Evolutionary conservation across 139 green algal species (phyloP).

Genomic region (Chlorella ohadii): DNA sequence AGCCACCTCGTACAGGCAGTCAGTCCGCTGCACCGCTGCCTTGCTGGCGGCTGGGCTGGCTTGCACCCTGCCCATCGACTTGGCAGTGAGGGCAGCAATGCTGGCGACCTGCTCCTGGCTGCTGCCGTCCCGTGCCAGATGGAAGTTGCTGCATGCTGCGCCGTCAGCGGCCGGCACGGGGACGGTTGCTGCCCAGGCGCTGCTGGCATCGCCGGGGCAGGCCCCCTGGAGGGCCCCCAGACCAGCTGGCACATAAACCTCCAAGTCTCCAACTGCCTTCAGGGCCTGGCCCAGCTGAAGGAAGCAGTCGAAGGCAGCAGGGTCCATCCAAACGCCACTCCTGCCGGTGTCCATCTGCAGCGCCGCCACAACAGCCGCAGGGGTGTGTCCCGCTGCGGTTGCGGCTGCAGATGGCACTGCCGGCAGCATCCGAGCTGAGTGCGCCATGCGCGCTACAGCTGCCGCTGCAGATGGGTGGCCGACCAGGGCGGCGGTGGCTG

Average conservation of each 20-base stretch:
- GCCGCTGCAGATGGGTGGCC: background rate
- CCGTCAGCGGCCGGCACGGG: background rate
- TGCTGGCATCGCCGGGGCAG: background rate
- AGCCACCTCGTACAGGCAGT: slow-evolving; percentile 35
- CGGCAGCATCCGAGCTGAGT: background rate
- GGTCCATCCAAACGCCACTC: slow-evolving; percentile 50
- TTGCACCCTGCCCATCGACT: slow-evolving; percentile 44
- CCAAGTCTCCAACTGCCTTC: slow-evolving; percentile 1
- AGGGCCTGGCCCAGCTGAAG: slow-evolving; percentile 61
- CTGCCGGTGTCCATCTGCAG: slow-evolving; percentile 26
- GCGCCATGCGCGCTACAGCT: background rate
- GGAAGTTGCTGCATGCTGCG: slow-evolving; percentile 59
- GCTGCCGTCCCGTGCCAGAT: slow-evolving; percentile 7
- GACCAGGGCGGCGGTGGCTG: slow-evolving; percentile 20
- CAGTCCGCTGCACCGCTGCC: background rate
- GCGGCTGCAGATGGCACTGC: background rate
- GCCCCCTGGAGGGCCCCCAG: slow-evolving; percentile 44
- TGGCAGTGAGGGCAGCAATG: slow-evolving; percentile 43
- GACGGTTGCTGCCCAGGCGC: slow-evolving; percentile 8
- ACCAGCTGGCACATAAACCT: slow-evolving; percentile 65
- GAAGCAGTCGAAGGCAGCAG: slow-evolving; percentile 58
- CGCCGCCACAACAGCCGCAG: slow-evolving; percentile 21
- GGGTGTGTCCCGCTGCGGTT: background rate
- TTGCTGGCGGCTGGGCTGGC: background rate
- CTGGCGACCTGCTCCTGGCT: slow-evolving; percentile 22